phyloP scores from a whole-genome alignment of 805 yeast species.

The Vanderwaltozyma polyspora region DNA sequence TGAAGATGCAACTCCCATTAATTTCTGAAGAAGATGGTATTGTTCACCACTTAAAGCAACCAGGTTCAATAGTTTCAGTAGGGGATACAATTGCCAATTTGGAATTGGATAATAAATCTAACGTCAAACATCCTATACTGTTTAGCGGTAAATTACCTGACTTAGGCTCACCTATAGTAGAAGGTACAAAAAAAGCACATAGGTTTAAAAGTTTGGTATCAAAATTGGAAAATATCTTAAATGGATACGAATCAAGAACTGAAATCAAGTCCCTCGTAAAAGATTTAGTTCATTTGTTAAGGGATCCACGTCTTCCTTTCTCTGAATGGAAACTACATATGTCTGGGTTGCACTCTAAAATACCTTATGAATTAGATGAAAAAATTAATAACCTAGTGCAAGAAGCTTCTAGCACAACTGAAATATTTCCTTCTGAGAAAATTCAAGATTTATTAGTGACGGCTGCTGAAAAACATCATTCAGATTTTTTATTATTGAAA shows the following conservation, averaged over 20 bases:
- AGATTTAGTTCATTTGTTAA: constrained; percentile 58
- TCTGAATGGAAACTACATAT: constrained; percentile 81
- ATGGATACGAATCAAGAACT: constrained; percentile 92
- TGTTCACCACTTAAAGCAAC: constrained; percentile 88
- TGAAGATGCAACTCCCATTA: constrained; percentile 99
- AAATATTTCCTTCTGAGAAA: constrained; percentile 90
- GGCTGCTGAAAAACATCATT: constrained; percentile 36
- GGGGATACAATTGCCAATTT: constrained; percentile 95
- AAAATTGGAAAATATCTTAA: constrained; percentile 66
- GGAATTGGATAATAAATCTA: constrained; percentile 91
- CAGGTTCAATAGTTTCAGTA: constrained; percentile 93
- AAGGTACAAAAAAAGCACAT: constrained; percentile 78
- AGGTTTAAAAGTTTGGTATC: constrained; percentile 47
- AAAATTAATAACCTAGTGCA: constrained; percentile 45
- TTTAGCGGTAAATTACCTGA: constrained; percentile 90
- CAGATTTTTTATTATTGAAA: constrained; percentile 30
- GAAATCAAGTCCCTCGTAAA: constrained; percentile 78
- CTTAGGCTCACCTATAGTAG: constrained; percentile 69
- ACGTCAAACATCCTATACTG: constrained; percentile 93
- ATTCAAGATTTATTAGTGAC: constrained; percentile 61
- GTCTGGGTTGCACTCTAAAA: constrained; percentile 85
- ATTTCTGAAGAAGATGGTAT: constrained; percentile 88
- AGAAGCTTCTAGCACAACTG: constrained; percentile 51
- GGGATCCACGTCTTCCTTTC: constrained; percentile 76
- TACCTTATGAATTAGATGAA: constrained; percentile 68